Evolutionary conservation across 176 grass and related monocot genomes (phyloP).

Genomic region (Aegilops speltoides): DNA sequence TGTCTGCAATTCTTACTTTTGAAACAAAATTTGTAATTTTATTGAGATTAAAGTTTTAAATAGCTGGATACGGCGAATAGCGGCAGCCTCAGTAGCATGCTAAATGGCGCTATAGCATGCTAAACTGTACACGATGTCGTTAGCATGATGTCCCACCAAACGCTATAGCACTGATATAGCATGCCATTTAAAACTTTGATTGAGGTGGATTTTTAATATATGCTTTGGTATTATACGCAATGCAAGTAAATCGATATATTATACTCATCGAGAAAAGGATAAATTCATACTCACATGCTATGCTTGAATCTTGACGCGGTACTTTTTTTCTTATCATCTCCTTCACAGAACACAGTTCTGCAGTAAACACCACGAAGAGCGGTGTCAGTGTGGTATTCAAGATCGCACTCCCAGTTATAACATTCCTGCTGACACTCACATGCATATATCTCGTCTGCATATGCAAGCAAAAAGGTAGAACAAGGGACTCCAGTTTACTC

Average conservation of each 20-base stretch:
- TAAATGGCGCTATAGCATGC: too few species aligned
- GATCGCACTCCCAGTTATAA: constrained; percentile 18
- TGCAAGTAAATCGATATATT: not conserved
- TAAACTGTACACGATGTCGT: too few species aligned
- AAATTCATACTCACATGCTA: not conserved
- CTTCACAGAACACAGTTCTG: not conserved
- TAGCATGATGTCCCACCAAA: too few species aligned
- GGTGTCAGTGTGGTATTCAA: not conserved
- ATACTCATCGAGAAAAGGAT: not conserved
- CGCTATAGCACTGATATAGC: too few species aligned
- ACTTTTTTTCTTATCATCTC: not conserved
- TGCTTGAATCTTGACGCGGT: not conserved
- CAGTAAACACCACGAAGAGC: not conserved
- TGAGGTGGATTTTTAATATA: not conserved
- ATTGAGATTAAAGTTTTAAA: too few species aligned
- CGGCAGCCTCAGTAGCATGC: too few species aligned
- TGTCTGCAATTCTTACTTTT: not conserved
- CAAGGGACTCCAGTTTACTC: not conserved
- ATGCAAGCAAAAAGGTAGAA: constrained; percentile 33
- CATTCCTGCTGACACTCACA: not conserved
- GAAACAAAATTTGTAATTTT: not conserved
- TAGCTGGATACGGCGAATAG: too few species aligned
- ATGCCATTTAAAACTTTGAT: not conserved
- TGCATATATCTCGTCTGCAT: not conserved
- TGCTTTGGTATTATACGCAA: constrained; percentile 41